Evolutionary conservation across 805 yeast species (phyloP), one percentile per base, ranked within the genome.

Genomic region (Wickerhamomyces sydowiorum): DNA sequence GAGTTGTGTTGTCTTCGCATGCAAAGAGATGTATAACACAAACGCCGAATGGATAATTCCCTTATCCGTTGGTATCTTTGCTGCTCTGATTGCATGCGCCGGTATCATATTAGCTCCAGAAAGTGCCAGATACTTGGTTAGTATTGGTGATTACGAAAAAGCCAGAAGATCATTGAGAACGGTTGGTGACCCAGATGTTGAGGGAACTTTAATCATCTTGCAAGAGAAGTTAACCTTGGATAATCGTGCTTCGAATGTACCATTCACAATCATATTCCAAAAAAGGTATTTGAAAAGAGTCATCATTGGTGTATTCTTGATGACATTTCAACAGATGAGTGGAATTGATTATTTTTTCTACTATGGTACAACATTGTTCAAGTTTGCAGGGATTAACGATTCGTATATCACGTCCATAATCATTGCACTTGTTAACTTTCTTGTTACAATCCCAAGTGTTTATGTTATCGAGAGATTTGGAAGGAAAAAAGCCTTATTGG

Each of bases 31-130:
- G 37, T 40, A 48, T 39, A 36, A 47, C 1, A 56, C 67, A 43
- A 67, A 76, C 19, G 78, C 78, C 9, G 69, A 82, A n/a, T 88
- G 84, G 74, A 70, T 88, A 48, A 73, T 86, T 30, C 95, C 95
- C 8, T 63, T 82, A 50, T 73, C 73, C 17, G 56, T 75, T 42
- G 67, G 72, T 34, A 64, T 65, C 40, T 54, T 60, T 2, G 68
- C 74, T 69, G 65, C 62, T 1, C 12, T 51, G 1, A 58, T 82
- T 24, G 69, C 86, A 38, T 68, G 70, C 37, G 46, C 62, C 14
- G 95, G 93, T 23, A 67, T 86, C 63, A 57, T 75, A 39, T 68
- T 70, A 50, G 73, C 78, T 68, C 88, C 88, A 18, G 89, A 82
- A 65, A 78, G 86, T 30, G 82, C 87, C 45, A 67, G 82, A 56